These are phyloP conservation scores for Salix arbutifolia DNA, from an alignment of 345 rosid genomes.

Conservation along the genomic window DNA sequence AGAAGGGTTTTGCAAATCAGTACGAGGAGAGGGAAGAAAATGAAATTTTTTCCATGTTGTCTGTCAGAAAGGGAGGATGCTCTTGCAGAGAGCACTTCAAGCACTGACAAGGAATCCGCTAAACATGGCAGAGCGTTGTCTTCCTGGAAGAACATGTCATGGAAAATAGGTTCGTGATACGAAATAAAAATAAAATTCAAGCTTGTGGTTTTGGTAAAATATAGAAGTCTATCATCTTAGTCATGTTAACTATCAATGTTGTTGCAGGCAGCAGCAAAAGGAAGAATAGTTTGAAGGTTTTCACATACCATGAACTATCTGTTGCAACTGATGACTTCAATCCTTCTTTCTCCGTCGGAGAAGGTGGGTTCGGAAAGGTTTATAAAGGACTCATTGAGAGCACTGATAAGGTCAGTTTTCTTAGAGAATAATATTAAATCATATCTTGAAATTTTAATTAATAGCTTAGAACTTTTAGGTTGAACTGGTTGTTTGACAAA, in stretches of 20 bases:
- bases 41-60: slow-evolving; percentile 10
- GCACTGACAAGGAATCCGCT: neutral
- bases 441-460: no score
- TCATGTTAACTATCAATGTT: neutral
- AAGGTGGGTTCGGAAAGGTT: slow-evolving; percentile 69
- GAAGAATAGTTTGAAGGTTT: slow-evolving; percentile 37
- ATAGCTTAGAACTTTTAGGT: no score
- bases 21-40: slow-evolving; percentile 1
- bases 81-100: neutral
- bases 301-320: slow-evolving; percentile 43
- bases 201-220: neutral
- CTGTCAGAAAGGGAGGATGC: neutral
- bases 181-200: neutral
- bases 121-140: neutral
- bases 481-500: no score
- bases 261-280: slow-evolving; percentile 40
- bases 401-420: slow-evolving; percentile 12
- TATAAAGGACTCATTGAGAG: slow-evolving; percentile 46
- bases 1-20: neutral
- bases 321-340: slow-evolving; percentile 53
- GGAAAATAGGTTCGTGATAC: neutral
- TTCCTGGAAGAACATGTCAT: neutral
- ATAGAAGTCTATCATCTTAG: neutral
- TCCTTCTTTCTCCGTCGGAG: slow-evolving; percentile 43
- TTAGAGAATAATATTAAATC: no score